These are phyloP conservation scores for Globisporangium parvum DNA, from an alignment of 352 stramenopile genomes.

Conservation along the genomic window DNA sequence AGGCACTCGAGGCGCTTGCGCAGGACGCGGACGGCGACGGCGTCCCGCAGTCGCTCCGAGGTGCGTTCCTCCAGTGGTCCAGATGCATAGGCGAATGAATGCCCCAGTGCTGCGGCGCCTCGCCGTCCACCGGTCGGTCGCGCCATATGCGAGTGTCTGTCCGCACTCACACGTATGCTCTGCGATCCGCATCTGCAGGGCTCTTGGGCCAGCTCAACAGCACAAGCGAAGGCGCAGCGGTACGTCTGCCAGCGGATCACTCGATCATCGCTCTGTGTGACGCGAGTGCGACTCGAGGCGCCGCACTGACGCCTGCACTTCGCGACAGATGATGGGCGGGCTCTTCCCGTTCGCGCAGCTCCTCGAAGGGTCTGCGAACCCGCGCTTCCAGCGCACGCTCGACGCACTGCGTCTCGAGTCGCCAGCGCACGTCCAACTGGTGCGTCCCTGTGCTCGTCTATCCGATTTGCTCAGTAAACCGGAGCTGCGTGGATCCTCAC, in stretches of 20 bases:
- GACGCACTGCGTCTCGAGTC: slow-evolving; percentile 28
- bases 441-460: slow-evolving; percentile 11
- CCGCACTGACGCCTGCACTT: too few species aligned
- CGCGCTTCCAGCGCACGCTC: slow-evolving; percentile 40
- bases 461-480: neutral
- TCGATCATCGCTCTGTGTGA: neutral
- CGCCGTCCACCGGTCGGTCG: neutral
- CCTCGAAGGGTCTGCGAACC: slow-evolving; percentile 22
- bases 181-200: neutral
- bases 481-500: neutral
- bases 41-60: slow-evolving; percentile 38
- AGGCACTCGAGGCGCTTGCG: slow-evolving; percentile 48
- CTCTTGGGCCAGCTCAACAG: slow-evolving; percentile 2
- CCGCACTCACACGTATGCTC: neutral
- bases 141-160: neutral
- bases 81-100: too few species aligned
- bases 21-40: slow-evolving; percentile 21
- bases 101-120: neutral
- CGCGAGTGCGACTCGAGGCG: too few species aligned
- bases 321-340: slow-evolving; percentile 20
- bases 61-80: neutral
- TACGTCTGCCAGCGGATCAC: neutral
- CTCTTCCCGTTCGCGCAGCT: slow-evolving; percentile 57
- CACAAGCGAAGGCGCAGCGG: slow-evolving; percentile 6
- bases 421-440: slow-evolving; percentile 34